Conservation (phyloP, 164 flowering plant genomes). For the Akebia trifoliata region DNA sequence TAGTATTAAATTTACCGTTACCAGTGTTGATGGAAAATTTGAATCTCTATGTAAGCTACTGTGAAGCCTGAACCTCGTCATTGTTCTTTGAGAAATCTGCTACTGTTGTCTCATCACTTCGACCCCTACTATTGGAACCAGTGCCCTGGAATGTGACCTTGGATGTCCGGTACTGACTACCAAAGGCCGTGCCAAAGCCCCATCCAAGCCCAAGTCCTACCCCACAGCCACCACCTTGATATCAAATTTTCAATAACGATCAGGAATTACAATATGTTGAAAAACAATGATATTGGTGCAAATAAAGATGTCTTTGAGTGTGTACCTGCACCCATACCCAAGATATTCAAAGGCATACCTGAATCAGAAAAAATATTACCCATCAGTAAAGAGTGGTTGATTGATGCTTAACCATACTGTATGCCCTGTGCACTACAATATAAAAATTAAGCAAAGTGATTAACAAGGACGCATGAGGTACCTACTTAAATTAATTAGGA, state of each 20-base stretch:
- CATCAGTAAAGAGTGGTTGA: constrained; percentile 8
- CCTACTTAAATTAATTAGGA: not conserved
- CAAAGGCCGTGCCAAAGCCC: constrained; percentile 92
- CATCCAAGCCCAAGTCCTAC: constrained; percentile 92
- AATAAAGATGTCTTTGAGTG: not conserved
- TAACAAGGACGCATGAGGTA: not conserved
- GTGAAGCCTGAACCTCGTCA: constrained; percentile 13
- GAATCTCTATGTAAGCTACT: too few relatives aligned
- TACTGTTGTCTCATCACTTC: constrained; percentile 11
- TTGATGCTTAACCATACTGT: not conserved
- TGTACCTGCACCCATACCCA: constrained; percentile 85
- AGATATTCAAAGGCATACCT: constrained; percentile 67
- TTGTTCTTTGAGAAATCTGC: constrained; percentile 14
- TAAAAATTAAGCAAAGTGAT: not conserved
- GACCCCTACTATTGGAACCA: constrained; percentile 31
- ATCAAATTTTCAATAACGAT: constrained; percentile 8
- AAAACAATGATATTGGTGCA: not conserved
- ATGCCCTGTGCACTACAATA: not conserved
- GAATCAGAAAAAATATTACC: constrained; percentile 22
- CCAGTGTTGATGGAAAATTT: too few relatives aligned
- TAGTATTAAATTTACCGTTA: too few relatives aligned
- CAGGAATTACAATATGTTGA: not conserved
- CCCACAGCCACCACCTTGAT: constrained; percentile 92
- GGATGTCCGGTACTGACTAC: constrained; percentile 66
- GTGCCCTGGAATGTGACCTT: constrained; percentile 56